Evolutionary conservation across 805 yeast genomes (phyloP).

Genomic region (Zygotorulaspora florentina): DNA sequence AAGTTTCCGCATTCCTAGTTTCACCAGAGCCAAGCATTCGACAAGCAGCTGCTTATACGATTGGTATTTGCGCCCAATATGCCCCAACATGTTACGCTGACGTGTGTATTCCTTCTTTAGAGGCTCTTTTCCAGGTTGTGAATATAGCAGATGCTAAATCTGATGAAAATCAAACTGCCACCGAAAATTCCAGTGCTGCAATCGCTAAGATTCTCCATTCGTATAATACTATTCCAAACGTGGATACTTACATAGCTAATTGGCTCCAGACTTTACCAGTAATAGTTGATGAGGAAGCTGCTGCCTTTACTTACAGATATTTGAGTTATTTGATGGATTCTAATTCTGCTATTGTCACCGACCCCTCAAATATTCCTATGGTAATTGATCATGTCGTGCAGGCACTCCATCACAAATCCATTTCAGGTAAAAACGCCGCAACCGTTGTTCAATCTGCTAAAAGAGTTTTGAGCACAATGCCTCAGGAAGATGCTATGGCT

Average conservation of each 20-base stretch:
- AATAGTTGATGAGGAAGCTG: slow-evolving; percentile 80
- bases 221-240: slow-evolving; percentile 59
- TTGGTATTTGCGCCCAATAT: slow-evolving; percentile 81
- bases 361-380: slow-evolving; percentile 47
- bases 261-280: slow-evolving; percentile 87
- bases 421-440: slow-evolving; percentile 69
- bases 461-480: slow-evolving; percentile 56
- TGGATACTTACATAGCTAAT: slow-evolving; percentile 57
- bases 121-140: slow-evolving; percentile 67
- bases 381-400: slow-evolving; percentile 67
- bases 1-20: slow-evolving; percentile 62
- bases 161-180: slow-evolving; percentile 81
- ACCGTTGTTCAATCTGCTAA: slow-evolving; percentile 59
- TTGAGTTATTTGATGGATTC: slow-evolving; percentile 65
- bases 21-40: slow-evolving; percentile 68
- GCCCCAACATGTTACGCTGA: slow-evolving; percentile 65
- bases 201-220: slow-evolving; percentile 77
- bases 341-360: slow-evolving; percentile 54
- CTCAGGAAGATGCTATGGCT: slow-evolving; percentile 64
- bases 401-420: slow-evolving; percentile 64
- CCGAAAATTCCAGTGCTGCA: slow-evolving; percentile 79
- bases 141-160: slow-evolving; percentile 75
- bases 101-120: slow-evolving; percentile 65
- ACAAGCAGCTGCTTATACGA: slow-evolving; percentile 79
- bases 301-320: slow-evolving; percentile 76